Percentiles rank a stretch among this genome's conserved stretches.
phyloP scores from a whole-genome alignment of 805 yeast species.

The Pichia membranifaciens region DNA sequence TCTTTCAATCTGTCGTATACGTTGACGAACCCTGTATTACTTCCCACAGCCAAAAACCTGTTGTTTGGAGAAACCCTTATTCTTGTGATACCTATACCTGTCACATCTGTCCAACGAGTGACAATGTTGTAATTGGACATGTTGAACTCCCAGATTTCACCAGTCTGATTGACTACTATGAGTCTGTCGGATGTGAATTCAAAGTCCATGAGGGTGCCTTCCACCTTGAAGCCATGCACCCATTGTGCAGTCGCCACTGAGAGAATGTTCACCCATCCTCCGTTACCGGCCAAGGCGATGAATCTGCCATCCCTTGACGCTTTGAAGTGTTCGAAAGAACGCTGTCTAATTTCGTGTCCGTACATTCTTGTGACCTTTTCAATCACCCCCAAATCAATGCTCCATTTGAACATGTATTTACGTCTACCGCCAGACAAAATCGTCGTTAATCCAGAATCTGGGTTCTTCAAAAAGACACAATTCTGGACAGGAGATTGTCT shows the following conservation, averaged over 20 bases:
- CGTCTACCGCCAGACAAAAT: slow-evolving; percentile 89
- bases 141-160: slow-evolving; percentile 88
- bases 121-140: slow-evolving; percentile 43
- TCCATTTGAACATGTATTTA: slow-evolving; percentile 89
- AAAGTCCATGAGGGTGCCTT: slow-evolving; percentile 80
- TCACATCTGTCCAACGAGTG: slow-evolving; percentile 77
- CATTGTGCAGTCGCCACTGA: slow-evolving; percentile 80
- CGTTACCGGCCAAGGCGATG: slow-evolving; percentile 72
- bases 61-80: slow-evolving; percentile 50
- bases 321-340: slow-evolving; percentile 81
- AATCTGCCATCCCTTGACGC: slow-evolving; percentile 66
- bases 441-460: slow-evolving; percentile 40
- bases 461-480: slow-evolving; percentile 54
- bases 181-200: slow-evolving; percentile 51
- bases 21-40: slow-evolving; percentile 82
- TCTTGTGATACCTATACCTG: slow-evolving; percentile 78
- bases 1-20: slow-evolving; percentile 56
- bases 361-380: slow-evolving; percentile 86
- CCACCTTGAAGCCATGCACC: slow-evolving; percentile 80
- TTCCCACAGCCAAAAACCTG: slow-evolving; percentile 86
- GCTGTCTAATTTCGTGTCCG: slow-evolving; percentile 84
- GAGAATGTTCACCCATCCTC: slow-evolving; percentile 86
- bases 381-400: slow-evolving; percentile 51
- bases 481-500: slow-evolving; percentile 75
- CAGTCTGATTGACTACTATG: slow-evolving; percentile 61